phyloP scores from a whole-genome alignment of 371 early-diverging fungal species.

The Blakeslea trispora region DNA sequence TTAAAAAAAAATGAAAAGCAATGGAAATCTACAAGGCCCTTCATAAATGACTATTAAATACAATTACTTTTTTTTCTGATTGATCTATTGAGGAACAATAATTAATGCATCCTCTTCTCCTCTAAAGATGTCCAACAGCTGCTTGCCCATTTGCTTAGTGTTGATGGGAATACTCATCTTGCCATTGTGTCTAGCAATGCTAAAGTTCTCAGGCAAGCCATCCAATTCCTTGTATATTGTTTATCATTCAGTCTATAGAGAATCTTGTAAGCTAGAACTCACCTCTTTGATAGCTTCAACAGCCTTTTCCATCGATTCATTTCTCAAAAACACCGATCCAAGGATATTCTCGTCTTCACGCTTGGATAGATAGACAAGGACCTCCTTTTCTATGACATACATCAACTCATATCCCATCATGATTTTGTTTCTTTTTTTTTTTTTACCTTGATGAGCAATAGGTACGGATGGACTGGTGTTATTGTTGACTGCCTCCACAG shows the following conservation, averaged over 20 bases:
- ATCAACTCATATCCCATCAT: no score
- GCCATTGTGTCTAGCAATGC: conserved; percentile 62
- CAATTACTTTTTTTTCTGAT: no score
- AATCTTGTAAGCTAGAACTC: no score
- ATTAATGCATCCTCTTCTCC: conserved; percentile 58
- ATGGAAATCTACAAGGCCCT: no score
- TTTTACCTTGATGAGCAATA: not conserved
- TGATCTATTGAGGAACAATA: conserved; percentile 28
- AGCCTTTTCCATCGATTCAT: conserved; percentile 51
- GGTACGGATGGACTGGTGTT: not conserved
- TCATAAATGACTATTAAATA: no score
- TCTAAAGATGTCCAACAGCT: conserved; percentile 52
- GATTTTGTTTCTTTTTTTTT: not conserved
- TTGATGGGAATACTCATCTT: conserved; percentile 64
- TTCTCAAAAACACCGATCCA: conserved; percentile 57
- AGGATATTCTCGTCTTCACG: conserved; percentile 49
- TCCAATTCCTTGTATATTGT: conserved; percentile 54
- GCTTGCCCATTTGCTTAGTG: conserved; percentile 61
- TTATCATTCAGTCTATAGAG: no score
- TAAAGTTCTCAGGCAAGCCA: conserved; percentile 54
- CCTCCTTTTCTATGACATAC: conserved; percentile 51
- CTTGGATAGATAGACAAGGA: conserved; percentile 45
- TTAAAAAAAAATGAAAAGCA: no score
- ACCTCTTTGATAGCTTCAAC: conserved; percentile 50
- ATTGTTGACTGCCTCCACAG: conserved; percentile 17